Percentiles rank a stretch among this genome's conserved stretches.
Conservation (phyloP, 148 eudicot genomes). For the Cornus florida region DNA sequence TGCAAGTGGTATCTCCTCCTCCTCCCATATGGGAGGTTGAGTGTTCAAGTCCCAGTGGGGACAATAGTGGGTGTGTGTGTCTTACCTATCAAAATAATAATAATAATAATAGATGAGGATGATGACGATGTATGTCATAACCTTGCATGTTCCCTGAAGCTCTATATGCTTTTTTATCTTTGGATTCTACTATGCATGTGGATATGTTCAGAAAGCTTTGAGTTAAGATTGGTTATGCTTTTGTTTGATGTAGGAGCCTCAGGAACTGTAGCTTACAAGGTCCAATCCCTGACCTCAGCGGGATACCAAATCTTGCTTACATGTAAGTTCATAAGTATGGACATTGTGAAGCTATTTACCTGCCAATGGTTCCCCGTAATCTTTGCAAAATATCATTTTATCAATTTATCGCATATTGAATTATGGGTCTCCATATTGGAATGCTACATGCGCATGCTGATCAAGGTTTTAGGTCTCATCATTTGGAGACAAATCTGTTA, state of each 20-base stretch:
- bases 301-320: slow-evolving; percentile 51
- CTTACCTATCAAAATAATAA: too few species aligned
- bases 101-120: background rate
- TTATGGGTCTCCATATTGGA: background rate
- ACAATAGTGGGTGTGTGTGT: too few species aligned
- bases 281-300: slow-evolving; percentile 64
- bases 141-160: background rate
- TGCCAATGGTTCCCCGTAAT: background rate
- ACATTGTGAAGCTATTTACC: background rate
- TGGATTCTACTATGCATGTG: background rate
- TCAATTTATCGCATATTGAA: background rate
- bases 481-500: background rate
- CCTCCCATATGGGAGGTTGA: too few species aligned
- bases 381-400: background rate
- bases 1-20: too few species aligned
- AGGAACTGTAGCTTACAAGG: slow-evolving; percentile 82
- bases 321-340: slow-evolving; percentile 48
- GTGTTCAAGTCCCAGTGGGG: too few species aligned
- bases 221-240: background rate
- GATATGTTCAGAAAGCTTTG: background rate
- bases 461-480: background rate
- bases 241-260: slow-evolving; percentile 62
- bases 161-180: background rate
- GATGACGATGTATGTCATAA: background rate
- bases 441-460: background rate